Base-by-base conservation (phyloP, 208 protist genomes). In the Trichomonas gallinae region DNA sequence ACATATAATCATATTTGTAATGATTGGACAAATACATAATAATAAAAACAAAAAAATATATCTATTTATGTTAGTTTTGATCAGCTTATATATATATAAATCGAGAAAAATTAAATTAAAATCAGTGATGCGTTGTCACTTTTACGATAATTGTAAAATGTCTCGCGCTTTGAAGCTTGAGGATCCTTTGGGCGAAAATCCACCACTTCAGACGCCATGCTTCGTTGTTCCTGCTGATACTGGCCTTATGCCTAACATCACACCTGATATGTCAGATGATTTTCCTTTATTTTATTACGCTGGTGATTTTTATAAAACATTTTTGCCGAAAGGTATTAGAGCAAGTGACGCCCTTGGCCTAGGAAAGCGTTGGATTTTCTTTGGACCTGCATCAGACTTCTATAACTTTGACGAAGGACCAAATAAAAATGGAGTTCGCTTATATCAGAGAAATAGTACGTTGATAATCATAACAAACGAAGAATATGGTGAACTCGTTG, bases 61-160 rank as follows among this genome's bases (percentile, higher is more conserved):
- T n/a, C n/a, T n/a, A n/a, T n/a, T n/a, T n/a, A n/a, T n/a, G n/a
- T n/a, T n/a, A n/a, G n/a, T n/a, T n/a, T n/a, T n/a, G n/a, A n/a
- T n/a, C n/a, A n/a, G n/a, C n/a, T n/a, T n/a, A n/a, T n/a, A n/a
- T n/a, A n/a, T n/a, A n/a, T n/a, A n/a, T n/a, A n/a, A n/a, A n/a
- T n/a, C n/a, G n/a, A n/a, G n/a, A n/a, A n/a, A n/a, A n/a, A n/a
- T n/a, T n/a, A n/a, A n/a, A n/a, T n/a, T n/a, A n/a, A n/a, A n/a
- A n/a, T n/a, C n/a, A n/a, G n/a, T n/a, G n/a, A n/a, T n/a, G n/a
- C n/a, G n/a, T n/a, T n/a, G n/a, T n/a, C n/a, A n/a, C n/a, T n/a
- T n/a, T n/a, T n/a, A n/a, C n/a, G n/a, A n/a, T n/a, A n/a, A n/a
- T 40, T 85, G 10, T 42, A 85, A 85, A 85, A 93, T 93, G 87